phyloP scores from a whole-genome alignment of 1,284 basidiomycete genomes.

The Fomitopsis schrenkii region DNA sequence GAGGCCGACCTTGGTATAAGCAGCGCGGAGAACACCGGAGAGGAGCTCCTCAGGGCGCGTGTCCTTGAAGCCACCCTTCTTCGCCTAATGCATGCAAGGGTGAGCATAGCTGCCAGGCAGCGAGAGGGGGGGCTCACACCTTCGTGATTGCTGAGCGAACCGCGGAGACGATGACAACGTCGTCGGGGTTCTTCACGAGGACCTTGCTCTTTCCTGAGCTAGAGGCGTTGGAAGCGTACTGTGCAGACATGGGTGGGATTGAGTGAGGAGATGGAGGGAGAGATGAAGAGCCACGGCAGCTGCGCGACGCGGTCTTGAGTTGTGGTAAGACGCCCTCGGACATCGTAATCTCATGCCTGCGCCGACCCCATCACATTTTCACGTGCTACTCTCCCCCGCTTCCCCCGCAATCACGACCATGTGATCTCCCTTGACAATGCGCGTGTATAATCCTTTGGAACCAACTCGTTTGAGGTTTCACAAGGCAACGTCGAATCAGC shows the following conservation, averaged over 20 bases:
- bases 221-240: background rate
- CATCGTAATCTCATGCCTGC: background rate
- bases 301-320: background rate
- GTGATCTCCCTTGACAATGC: too few relatives aligned
- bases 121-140: conserved; percentile 36
- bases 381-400: background rate
- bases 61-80: conserved; percentile 95
- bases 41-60: conserved; percentile 89
- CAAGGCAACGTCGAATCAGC: background rate
- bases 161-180: conserved; percentile 89
- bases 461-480: background rate
- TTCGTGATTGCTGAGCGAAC: conserved; percentile 90
- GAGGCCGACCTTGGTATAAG: conserved; percentile 60
- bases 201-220: conserved; percentile 41
- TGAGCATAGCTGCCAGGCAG: background rate
- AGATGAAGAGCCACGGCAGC: background rate
- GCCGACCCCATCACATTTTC: background rate
- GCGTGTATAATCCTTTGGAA: too few relatives aligned
- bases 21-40: conserved; percentile 76
- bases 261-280: background rate
- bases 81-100: conserved; percentile 43
- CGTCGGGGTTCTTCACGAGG: conserved; percentile 62
- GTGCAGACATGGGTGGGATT: background rate
- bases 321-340: background rate
- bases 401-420: background rate